phyloP scores from a whole-genome alignment of 2,329 filamentous ascomycete genomes.

The Sporothrix schenckii region DNA sequence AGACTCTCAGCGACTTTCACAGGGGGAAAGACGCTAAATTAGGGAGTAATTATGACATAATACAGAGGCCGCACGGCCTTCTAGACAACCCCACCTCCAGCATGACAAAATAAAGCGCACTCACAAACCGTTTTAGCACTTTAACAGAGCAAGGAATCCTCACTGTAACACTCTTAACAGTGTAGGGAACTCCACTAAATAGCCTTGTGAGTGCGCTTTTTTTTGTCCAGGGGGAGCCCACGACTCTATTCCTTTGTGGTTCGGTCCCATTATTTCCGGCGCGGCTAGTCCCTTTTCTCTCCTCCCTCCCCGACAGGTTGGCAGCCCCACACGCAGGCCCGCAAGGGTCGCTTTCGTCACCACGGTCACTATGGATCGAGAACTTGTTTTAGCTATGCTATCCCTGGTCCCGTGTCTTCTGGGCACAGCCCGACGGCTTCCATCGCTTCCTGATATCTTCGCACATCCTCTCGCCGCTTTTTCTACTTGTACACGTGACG shows the following conservation, averaged over 20 bases:
- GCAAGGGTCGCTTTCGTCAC: constrained; percentile 20
- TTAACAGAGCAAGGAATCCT: too few relatives aligned
- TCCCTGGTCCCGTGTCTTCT: not conserved
- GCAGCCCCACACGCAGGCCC: constrained; percentile 9
- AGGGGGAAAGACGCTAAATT: too few relatives aligned
- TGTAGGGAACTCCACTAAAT: too few relatives aligned
- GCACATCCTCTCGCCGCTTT: not conserved
- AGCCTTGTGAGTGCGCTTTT: too few relatives aligned
- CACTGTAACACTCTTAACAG: too few relatives aligned
- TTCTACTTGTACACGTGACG: constrained; percentile 16
- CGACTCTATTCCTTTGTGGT: not conserved
- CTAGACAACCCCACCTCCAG: constrained; percentile 8
- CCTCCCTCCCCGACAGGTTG: not conserved
- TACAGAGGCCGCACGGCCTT: not conserved
- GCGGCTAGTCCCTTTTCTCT: constrained; percentile 19
- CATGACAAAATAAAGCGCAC: too few relatives aligned
- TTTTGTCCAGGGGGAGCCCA: too few relatives aligned
- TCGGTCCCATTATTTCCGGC: constrained; percentile 2
- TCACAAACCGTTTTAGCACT: too few relatives aligned
- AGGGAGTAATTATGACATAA: too few relatives aligned
- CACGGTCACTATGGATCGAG: constrained; percentile 4
- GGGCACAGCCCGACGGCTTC: not conserved
- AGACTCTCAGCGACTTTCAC: too few relatives aligned
- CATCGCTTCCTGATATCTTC: not conserved
- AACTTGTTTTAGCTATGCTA: not conserved